Base-by-base conservation (phyloP, 2,329 filamentous ascomycete species). In the Orbilia quercus region DNA sequence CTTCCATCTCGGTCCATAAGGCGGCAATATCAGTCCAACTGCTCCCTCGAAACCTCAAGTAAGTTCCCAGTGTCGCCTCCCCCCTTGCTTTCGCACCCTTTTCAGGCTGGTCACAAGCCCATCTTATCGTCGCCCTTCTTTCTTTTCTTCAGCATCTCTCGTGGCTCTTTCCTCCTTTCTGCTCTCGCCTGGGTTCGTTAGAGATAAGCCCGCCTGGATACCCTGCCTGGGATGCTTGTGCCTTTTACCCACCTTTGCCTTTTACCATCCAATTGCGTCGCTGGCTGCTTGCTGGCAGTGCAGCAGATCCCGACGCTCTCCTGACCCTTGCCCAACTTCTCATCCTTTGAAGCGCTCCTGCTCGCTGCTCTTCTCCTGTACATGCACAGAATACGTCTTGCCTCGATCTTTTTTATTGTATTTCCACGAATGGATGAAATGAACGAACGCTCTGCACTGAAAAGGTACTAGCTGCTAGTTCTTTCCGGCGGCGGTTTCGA, bases 191-290 rank as follows among this genome's bases (percentile, higher is more conserved):
- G 51, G 36, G 34, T 64, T 53, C 34, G 34, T 51, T 45, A 42
- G 44, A 53, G 58, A 60, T 57, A 63, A 57, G 58, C 36, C 54
- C 58, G 48, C 44, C 48, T 58, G 51, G 64, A 54, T 60, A 59
- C 53, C 67, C 53, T 59, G 59, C 59, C 51, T 51, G 54, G 36
- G 38, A 38, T 71, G 66, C 45, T 51, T 38, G 48, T 51, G 51
- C 59, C 59, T 64, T 51, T 65, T 72, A 64, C 45, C 67, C 67
- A 64, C 59, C 48, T 72, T 50, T 58, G 22, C 66, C 58, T 72
- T 65, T 60, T 72, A 31, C 59, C 67, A 59, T 64, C 67, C 67
- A 65, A 72, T 72, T 65, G 59, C 59, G 48, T 64, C 67, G 36
- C 36, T n/a, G 59, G 34, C 25, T 54, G 53, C 55, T 40, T 38